Conservation (phyloP, 495 filamentous ascomycete genomes). For the Xanthoparmelia taractica region DNA sequence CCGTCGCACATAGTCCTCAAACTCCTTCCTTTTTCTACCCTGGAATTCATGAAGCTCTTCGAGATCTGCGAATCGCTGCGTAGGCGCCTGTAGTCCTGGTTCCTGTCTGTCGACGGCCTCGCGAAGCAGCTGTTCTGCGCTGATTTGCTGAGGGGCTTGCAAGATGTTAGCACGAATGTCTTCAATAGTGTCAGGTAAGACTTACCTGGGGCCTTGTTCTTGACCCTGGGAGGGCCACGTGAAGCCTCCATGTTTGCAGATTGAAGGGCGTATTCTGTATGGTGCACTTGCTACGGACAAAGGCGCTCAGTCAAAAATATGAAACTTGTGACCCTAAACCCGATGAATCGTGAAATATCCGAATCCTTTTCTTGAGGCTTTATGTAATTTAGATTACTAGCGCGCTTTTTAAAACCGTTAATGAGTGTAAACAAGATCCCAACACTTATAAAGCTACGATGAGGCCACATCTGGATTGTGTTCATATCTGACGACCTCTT, state of each 20-base stretch:
- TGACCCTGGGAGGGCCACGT: conserved; percentile 90
- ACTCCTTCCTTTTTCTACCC: conserved; percentile 89
- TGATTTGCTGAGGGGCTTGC: conserved; percentile 71
- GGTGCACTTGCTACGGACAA: not conserved
- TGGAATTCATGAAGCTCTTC: conserved; percentile 98
- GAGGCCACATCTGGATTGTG: too few relatives aligned
- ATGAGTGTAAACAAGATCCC: too few relatives aligned
- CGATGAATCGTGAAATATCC: too few relatives aligned
- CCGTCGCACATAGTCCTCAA: conserved; percentile 94
- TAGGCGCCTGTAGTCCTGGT: conserved; percentile 75
- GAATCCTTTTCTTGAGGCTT: too few relatives aligned
- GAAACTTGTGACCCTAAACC: not conserved
- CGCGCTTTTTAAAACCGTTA: not conserved
- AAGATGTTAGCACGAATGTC: conserved; percentile 7
- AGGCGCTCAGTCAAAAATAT: not conserved
- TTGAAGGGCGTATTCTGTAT: not conserved
- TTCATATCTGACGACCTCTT: not conserved
- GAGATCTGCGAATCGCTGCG: conserved; percentile 89
- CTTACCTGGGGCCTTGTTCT: conserved; percentile 77
- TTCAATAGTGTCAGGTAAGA: conserved; percentile 12
- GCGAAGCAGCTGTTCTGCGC: conserved; percentile 92
- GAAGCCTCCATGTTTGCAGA: conserved; percentile 69
- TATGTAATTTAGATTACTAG: conserved; percentile 1
- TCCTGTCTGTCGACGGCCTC: conserved; percentile 98
- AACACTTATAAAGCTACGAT: too few relatives aligned